Base-by-base conservation (phyloP, 2,329 filamentous ascomycete genomes). In the Mycosphaerella sp. region DNA sequence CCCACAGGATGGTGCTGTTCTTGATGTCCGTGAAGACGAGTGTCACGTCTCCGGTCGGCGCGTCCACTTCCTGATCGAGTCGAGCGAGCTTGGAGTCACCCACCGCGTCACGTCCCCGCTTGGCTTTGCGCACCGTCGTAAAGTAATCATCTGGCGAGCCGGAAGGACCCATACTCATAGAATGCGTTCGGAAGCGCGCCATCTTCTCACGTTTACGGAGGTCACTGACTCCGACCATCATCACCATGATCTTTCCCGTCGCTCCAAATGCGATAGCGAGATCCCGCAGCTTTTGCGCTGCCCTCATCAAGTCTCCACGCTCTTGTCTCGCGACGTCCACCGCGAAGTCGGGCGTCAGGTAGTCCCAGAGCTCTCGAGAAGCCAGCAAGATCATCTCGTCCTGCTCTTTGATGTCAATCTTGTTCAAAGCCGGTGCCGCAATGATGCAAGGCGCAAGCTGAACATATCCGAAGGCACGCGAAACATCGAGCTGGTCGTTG, bases 1-100 rank as follows among this genome's bases (percentile, higher is more conserved):
- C 93, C 93, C 93, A 98, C 6, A 98, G 77, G 39, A 88, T 84
- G 0, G 93, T 98, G 23, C 92, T 97, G 74, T 92, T 95, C 77
- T 97, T 97, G 79, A 98, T 98, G 74, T 98, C 93, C 0, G 93
- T 98, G 70, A 98, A 98, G 47, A 95, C 90, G 66, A 98, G 89
- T 41, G 89, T 87, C 46, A 97, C 83, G 65, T 95, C 89, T 45
- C 92, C 92, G 1, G 85, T 89, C 0, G 93, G 93, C 10, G 93
- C 89, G 57, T 92, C 87, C 47, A 97, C 91, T 72, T 95, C 92
- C 50, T 87, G 85, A 61, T 93, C 89, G 31, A 97, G 83, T 45
- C 92, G 83, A 55, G 88, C 87, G 51, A 98, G 80, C 51, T 86
- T 89, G 23, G 90, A 95, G 69, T 97, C 90, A 52, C 87, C 83